Base-by-base conservation (phyloP, 352 stramenopile species). In the Globisporangium alternatum region DNA sequence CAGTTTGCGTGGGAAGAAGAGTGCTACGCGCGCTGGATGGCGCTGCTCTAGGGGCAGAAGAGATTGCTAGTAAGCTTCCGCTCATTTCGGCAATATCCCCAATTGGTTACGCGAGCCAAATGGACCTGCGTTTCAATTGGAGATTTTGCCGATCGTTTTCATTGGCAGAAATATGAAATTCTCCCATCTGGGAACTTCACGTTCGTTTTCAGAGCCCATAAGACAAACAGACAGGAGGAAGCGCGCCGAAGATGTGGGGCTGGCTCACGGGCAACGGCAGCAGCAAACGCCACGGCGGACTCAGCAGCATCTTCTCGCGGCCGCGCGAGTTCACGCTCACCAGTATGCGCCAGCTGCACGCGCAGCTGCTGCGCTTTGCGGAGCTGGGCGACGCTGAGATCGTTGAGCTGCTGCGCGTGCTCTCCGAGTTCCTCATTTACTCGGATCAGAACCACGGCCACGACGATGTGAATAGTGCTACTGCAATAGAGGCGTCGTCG, bases 361-460 rank as follows among this genome's bases (percentile, higher is more conserved):
- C 71, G 30, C 85, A 94, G 56, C 76, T 96, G 35, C 67, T 78
- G 37, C 71, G 72, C 31, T 90, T 80, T 66, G 30, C 60, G 3
- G 62, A 78, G 43, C 74, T 96, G 4, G 83, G 77, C 5, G 83
- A 93, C 56, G 72, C 74, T 51, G 80, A 93, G 57, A 80, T 96
- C 62, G 83, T 96, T 33, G 87, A 96, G 69, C 68, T 94, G 4
- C 71, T 96, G 65, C 85, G 87, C 62, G 78, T 93, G 17, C 62
- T 94, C 31, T 80, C 81, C 56, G 87, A 96, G 68, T 94, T 93
- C 65, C 86, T 96, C 68, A 90, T 96, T 65, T 96, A 94, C 74
- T 89, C 83, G 54, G 87, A 96, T 72, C 87, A 96, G 67, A 80
- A 94, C 67, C 79, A 78, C 62, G 62, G 75, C 25, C 60, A 72